phyloP scores from a whole-genome alignment of 73 alveolate genomes.

The Halteria grandinella region DNA sequence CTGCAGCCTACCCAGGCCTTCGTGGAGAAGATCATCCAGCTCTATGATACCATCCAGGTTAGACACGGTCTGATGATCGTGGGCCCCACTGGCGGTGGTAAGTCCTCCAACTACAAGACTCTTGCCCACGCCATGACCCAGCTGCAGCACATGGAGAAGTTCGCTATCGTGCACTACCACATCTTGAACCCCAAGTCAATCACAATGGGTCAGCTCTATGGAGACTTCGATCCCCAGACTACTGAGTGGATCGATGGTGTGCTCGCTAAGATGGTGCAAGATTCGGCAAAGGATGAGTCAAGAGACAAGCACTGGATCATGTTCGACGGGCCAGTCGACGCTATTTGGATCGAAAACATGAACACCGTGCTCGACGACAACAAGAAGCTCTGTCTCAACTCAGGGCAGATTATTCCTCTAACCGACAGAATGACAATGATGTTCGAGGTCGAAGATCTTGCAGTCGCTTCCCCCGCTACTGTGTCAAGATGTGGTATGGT shows the following conservation, averaged over 20 bases:
- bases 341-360: slow-evolving; percentile 97
- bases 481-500: slow-evolving; percentile 94
- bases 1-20: slow-evolving; percentile 91
- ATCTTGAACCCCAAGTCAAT: slow-evolving; percentile 97
- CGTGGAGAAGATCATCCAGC: slow-evolving; percentile 93
- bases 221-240: slow-evolving; percentile 96
- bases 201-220: slow-evolving; percentile 98
- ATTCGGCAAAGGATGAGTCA: slow-evolving; percentile 86
- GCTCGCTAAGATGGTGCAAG: slow-evolving; percentile 91
- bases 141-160: slow-evolving; percentile 75
- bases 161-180: slow-evolving; percentile 87
- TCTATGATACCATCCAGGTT: slow-evolving; percentile 97
- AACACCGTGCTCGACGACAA: slow-evolving; percentile 99
- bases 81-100: slow-evolving; percentile 99
- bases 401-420: slow-evolving; percentile 94
- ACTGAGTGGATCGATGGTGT: slow-evolving; percentile 99
- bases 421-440: slow-evolving; percentile 91
- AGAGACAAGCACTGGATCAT: slow-evolving; percentile 93
- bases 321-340: slow-evolving; percentile 99
- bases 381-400: slow-evolving; percentile 95
- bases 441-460: slow-evolving; percentile 91
- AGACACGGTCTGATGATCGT: slow-evolving; percentile 99
- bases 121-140: slow-evolving; percentile 88
- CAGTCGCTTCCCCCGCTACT: slow-evolving; percentile 94
- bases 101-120: slow-evolving; percentile 88